Percentiles rank a stretch among this genome's conserved stretches.
phyloP scores from a whole-genome alignment of 2,329 filamentous ascomycete genomes.

The Aureobasidium lini region DNA sequence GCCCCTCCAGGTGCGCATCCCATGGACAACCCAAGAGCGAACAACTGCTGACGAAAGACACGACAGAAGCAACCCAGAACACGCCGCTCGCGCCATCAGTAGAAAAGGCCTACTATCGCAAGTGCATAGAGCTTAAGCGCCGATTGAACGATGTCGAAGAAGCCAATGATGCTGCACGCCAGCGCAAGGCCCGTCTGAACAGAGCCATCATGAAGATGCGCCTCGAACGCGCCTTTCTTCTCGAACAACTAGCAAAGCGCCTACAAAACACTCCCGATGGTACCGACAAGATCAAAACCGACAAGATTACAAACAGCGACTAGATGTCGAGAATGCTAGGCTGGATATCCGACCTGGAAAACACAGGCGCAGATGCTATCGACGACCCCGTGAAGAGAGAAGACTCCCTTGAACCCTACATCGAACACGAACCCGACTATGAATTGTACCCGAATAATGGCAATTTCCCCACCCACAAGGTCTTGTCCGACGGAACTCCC shows the following conservation, averaged over 20 bases:
- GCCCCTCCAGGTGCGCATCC: background rate
- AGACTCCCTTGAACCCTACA: no score
- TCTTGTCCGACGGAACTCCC: no score
- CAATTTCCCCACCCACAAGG: no score
- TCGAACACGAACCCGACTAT: no score
- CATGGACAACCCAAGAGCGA: background rate
- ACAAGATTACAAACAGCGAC: background rate
- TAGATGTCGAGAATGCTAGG: background rate
- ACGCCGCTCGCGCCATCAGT: slow-evolving; percentile 72
- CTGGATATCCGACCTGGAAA: no score
- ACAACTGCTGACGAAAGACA: background rate
- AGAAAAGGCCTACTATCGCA: slow-evolving; percentile 89
- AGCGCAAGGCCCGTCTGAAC: slow-evolving; percentile 71
- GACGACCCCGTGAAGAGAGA: no score
- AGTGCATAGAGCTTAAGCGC: slow-evolving; percentile 91
- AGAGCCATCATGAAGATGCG: slow-evolving; percentile 87
- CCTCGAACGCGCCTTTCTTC: slow-evolving; percentile 63
- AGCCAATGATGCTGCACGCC: slow-evolving; percentile 75
- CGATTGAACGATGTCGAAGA: slow-evolving; percentile 87
- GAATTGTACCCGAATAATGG: no score
- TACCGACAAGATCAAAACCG: background rate
- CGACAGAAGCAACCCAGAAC: slow-evolving; percentile 19
- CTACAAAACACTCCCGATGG: background rate
- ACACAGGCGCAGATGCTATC: background rate
- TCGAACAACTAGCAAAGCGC: slow-evolving; percentile 41